A percentile compares a stretch with the other conserved stretches of the same genome.
phyloP scores from a whole-genome alignment of 2,329 filamentous ascomycete genomes.

The Epichloe scottii region DNA sequence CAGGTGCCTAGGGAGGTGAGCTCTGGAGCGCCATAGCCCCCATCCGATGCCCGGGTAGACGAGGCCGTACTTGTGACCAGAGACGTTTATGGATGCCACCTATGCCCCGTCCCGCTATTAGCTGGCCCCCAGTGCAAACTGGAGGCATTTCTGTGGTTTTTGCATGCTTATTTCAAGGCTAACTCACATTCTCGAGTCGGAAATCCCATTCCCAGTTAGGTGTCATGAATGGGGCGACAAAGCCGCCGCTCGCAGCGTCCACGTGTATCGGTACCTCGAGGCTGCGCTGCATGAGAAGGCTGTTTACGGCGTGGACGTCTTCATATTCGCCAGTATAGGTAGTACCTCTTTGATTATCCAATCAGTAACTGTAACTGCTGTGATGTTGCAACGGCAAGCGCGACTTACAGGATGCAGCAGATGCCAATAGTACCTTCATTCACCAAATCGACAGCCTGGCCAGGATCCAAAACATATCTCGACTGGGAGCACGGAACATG shows the following conservation, averaged over 20 bases:
- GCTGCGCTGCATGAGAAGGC: conserved; percentile 61
- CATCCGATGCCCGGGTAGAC: conserved; percentile 90
- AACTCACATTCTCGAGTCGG: conserved; percentile 50
- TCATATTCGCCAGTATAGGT: conserved; percentile 97
- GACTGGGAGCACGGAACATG: conserved; percentile 53
- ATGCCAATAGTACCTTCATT: conserved; percentile 4
- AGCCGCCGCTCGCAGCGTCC: conserved; percentile 83
- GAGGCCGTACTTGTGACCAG: conserved; percentile 65
- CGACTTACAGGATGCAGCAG: too few species aligned
- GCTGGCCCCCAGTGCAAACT: too few species aligned
- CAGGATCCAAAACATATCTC: conserved; percentile 51
- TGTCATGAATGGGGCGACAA: conserved; percentile 83
- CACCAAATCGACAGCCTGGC: conserved; percentile 36
- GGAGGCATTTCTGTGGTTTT: too few species aligned
- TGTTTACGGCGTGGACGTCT: conserved; percentile 84
- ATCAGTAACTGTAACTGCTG: too few species aligned
- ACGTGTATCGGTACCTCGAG: conserved; percentile 85
- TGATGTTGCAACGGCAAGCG: too few species aligned
- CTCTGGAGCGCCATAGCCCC: conserved; percentile 76
- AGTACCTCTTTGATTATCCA: conserved; percentile 39
- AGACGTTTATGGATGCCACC: conserved; percentile 89
- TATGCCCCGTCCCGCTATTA: too few species aligned
- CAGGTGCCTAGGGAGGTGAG: conserved; percentile 78
- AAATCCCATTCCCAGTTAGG: conserved; percentile 87
- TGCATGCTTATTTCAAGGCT: too few species aligned